These are phyloP conservation scores for Aspergillus latus DNA, from an alignment of 2,329 filamentous ascomycete genomes.

Conservation along the genomic window DNA sequence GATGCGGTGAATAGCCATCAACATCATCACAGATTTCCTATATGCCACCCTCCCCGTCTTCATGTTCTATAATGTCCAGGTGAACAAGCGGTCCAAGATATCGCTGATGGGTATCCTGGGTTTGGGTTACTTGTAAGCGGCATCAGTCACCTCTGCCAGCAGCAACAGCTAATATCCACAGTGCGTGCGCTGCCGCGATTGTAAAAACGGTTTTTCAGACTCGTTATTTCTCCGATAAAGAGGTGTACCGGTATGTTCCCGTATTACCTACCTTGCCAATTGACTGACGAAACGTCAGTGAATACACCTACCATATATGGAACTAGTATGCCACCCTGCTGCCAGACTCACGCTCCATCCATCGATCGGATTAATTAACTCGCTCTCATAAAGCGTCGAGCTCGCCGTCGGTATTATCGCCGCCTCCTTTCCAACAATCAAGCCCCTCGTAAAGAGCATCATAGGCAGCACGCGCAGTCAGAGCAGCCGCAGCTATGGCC, in stretches of 20 bases:
- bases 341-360: no score
- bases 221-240: neutral
- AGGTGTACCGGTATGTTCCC: neutral
- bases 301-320: slow-evolving; percentile 43
- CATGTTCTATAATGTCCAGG: slow-evolving; percentile 40
- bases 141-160: neutral
- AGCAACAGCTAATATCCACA: neutral
- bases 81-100: slow-evolving; percentile 28
- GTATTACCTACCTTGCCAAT: no score
- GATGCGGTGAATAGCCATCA: slow-evolving; percentile 24
- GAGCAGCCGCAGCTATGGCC: slow-evolving; percentile 14
- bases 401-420: slow-evolving; percentile 33
- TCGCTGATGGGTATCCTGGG: slow-evolving; percentile 38
- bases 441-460: slow-evolving; percentile 31
- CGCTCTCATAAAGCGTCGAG: slow-evolving; percentile 22
- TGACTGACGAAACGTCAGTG: no score
- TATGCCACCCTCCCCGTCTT: slow-evolving; percentile 44
- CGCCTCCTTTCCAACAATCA: slow-evolving; percentile 33
- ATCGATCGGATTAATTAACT: no score
- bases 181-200: slow-evolving; percentile 44
- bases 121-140: slow-evolving; percentile 40
- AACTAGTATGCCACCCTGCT: slow-evolving; percentile 26
- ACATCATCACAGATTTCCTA: slow-evolving; percentile 44
- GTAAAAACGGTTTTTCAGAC: slow-evolving; percentile 33
- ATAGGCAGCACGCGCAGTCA: slow-evolving; percentile 18